Base-by-base conservation (phyloP, 2,329 filamentous ascomycete genomes). In the Fusarium heterosporum region DNA sequence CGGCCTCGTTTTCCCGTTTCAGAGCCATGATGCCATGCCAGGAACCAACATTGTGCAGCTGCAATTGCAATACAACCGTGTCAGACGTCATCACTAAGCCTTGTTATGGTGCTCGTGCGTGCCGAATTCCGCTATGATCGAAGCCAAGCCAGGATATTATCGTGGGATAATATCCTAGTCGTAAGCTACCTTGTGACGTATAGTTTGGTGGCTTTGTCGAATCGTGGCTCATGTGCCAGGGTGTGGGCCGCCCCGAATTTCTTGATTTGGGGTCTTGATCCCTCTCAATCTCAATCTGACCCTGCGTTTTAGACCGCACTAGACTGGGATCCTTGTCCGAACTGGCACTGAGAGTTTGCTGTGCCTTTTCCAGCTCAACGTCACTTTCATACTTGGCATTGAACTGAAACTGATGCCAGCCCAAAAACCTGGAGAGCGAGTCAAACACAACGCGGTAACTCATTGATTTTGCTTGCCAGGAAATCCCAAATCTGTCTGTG, bases 81-180 rank as follows among this genome's bases (percentile, higher is more conserved):
- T 58, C 55, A 72, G 61, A 72, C 69, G 69, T 72, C 69, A 72
- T 72, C 69, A 72, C 55, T 28, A 50, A 63, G 61, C 55, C 56
- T 22, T 58, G 58, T 61, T 69, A 46, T 55, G 63, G 45, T 54
- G 34, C 40, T 55, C 47, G 42, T 47, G 43, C 38, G 56, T 57
- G 55, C 64, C 55, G 55, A 61, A 61, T 61, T 43, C 55, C 59
- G 62, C 51, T 60, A 59, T 64, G 61, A 49, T 61, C 42, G 26
- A 38, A 61, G 61, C 59, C 53, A 67, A 60, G 61, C 50, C 65
- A 49, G 45, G 66, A 50, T 45, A 55, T 58, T 58, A 40, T 46
- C 30, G 54, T 43, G 28, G 51, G 25, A 57, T 47, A 46, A 41
- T 49, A 69, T 67, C 46, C 58, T 51, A 51, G 55, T 71, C 57